Percentiles rank a stretch among this genome's conserved stretches.
phyloP scores from a whole-genome alignment of 1,284 basidiomycete genomes.

The Chalciporus sp. region DNA sequence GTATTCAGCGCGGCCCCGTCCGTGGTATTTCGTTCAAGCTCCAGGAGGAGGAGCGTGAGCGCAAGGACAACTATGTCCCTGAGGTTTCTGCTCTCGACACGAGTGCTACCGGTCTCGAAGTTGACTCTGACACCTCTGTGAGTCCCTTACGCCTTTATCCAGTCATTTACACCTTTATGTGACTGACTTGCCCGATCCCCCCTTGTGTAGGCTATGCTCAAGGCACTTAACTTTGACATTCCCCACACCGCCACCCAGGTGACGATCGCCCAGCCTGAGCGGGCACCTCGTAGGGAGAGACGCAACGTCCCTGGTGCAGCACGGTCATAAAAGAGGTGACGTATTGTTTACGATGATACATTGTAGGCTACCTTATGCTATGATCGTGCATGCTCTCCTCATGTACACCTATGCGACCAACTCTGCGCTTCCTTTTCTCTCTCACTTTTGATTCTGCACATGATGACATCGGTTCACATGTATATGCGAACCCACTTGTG shows the following conservation, averaged over 20 bases:
- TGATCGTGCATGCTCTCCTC: conserved; percentile 2
- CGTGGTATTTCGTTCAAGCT: conserved; percentile 99
- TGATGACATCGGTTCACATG: not conserved
- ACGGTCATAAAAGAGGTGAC: conserved; percentile 32
- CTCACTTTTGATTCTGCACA: not conserved
- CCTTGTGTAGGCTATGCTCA: conserved; percentile 74
- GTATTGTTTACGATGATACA: not conserved
- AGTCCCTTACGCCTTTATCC: conserved; percentile 26
- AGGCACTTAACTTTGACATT: conserved; percentile 92
- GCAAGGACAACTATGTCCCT: conserved; percentile 98
- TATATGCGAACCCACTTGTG: not conserved
- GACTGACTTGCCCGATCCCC: not conserved
- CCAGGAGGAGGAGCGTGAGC: conserved; percentile 99
- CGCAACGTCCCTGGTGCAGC: conserved; percentile 86
- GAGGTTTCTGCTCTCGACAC: conserved; percentile 94
- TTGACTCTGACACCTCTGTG: conserved; percentile 92
- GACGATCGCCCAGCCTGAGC: conserved; percentile 72
- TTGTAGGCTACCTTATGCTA: conserved; percentile 5
- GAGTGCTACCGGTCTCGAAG: conserved; percentile 72
- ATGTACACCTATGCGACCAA: not conserved
- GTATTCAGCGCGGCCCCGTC: conserved; percentile 98
- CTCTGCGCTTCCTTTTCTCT: not conserved
- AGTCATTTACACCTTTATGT: too few relatives aligned
- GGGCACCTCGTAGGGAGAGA: conserved; percentile 72
- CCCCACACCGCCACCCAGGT: conserved; percentile 71